Conservation (phyloP, 495 filamentous ascomycete species). For the Talaromyces wortmannii region DNA sequence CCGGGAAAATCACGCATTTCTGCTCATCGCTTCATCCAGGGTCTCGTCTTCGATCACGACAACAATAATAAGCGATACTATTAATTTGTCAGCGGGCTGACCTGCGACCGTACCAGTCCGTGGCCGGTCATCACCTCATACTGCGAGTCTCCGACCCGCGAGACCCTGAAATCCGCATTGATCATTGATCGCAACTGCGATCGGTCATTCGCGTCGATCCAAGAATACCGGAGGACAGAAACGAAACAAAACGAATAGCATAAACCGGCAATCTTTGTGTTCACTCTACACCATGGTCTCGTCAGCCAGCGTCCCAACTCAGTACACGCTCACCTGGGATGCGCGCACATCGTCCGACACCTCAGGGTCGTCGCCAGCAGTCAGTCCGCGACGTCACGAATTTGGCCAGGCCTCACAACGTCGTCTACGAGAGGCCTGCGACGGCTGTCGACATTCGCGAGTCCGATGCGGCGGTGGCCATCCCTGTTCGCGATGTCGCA, state of each 20-base stretch:
- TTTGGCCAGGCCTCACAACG: not conserved
- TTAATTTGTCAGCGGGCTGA: not conserved
- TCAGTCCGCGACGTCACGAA: not conserved
- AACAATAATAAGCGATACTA: too few relatives aligned
- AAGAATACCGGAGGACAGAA: not conserved
- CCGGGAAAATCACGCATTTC: not conserved
- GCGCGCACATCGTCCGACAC: not conserved
- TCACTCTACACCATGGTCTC: not conserved
- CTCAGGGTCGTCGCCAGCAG: not conserved
- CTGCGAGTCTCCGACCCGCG: too few relatives aligned
- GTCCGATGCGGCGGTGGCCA: not conserved
- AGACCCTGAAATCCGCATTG: too few relatives aligned
- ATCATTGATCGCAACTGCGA: too few relatives aligned
- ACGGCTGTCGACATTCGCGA: not conserved
- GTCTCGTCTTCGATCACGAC: too few relatives aligned
- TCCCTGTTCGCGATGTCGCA: not conserved
- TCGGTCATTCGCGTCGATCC: too few relatives aligned
- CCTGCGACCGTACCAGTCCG: too few relatives aligned
- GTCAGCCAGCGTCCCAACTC: not conserved
- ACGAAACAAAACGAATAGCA: not conserved
- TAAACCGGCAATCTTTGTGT: too few relatives aligned
- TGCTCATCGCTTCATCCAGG: not conserved
- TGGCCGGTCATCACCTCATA: too few relatives aligned
- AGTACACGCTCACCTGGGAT: not conserved
- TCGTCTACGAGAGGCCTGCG: not conserved